These are phyloP conservation scores for Glaciozyma martinii DNA, from an alignment of 768 basidiomycete genomes.

Conservation along the genomic window DNA sequence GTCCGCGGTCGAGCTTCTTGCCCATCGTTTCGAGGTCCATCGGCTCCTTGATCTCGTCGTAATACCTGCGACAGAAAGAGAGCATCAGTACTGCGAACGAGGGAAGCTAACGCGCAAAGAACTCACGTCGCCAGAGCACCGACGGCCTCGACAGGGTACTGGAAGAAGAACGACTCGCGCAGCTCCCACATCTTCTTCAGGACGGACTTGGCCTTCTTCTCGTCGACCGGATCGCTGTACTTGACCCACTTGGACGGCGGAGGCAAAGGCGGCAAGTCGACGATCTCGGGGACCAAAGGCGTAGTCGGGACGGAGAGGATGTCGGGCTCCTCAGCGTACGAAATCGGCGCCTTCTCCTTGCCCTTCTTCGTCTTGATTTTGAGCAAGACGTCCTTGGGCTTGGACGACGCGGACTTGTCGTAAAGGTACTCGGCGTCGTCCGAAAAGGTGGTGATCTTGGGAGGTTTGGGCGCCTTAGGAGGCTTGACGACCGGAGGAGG, in stretches of 20 bases:
- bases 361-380: slow-evolving; percentile 36
- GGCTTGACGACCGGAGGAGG: background rate
- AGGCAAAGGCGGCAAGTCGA: slow-evolving; percentile 19
- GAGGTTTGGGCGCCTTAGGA: slow-evolving; percentile 33
- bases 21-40: slow-evolving; percentile 88
- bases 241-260: slow-evolving; percentile 10
- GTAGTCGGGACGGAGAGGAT: slow-evolving; percentile 2
- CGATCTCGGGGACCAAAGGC: slow-evolving; percentile 35
- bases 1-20: slow-evolving; percentile 52
- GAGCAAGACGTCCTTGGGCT: slow-evolving; percentile 24
- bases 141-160: slow-evolving; percentile 71
- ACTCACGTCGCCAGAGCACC: slow-evolving; percentile 75
- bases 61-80: slow-evolving; percentile 52
- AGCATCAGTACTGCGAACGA: background rate
- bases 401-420: background rate
- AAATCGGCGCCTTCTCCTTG: slow-evolving; percentile 22
- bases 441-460: slow-evolving; percentile 22
- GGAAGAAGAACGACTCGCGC: slow-evolving; percentile 64
- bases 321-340: slow-evolving; percentile 21
- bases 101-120: background rate
- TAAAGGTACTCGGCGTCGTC: slow-evolving; percentile 2
- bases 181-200: slow-evolving; percentile 54
- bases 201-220: slow-evolving; percentile 72
- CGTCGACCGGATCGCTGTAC: slow-evolving; percentile 50
- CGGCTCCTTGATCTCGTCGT: slow-evolving; percentile 76